These are phyloP conservation scores for Verticillium zaregamsianum DNA, from an alignment of 2,329 filamentous ascomycete species.

Conservation along the genomic window DNA sequence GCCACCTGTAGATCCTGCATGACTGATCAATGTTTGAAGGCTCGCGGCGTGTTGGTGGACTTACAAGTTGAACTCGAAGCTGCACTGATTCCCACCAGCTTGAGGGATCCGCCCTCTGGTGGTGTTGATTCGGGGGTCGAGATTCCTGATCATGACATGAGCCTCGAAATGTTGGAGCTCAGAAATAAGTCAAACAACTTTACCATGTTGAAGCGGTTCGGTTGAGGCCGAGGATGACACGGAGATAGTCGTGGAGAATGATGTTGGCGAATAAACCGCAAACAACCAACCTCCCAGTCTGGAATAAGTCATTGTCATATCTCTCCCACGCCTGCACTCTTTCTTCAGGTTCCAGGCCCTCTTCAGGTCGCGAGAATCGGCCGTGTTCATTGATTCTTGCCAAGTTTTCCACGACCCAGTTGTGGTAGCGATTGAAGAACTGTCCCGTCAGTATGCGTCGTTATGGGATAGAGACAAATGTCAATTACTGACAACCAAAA, in stretches of 20 bases:
- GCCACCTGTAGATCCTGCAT: constrained; percentile 24
- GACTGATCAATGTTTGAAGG: background rate
- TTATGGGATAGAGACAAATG: background rate
- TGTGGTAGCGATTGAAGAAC: constrained; percentile 37
- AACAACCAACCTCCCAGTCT: constrained; percentile 38
- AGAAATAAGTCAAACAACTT: background rate
- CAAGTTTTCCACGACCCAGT: constrained; percentile 13
- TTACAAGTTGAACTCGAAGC: constrained; percentile 26
- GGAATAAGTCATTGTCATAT: constrained; percentile 34
- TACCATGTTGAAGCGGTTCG: constrained; percentile 23
- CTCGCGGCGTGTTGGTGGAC: background rate
- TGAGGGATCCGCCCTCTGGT: constrained; percentile 20
- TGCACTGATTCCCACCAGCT: constrained; percentile 9
- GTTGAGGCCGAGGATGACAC: constrained; percentile 43
- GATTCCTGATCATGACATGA: background rate
- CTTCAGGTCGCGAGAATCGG: constrained; percentile 23
- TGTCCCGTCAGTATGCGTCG: background rate
- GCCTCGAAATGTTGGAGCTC: background rate
- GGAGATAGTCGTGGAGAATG: constrained; percentile 33
- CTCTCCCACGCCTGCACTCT: constrained; percentile 30
- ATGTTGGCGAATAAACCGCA: constrained; percentile 55
- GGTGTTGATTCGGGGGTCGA: constrained; percentile 45
- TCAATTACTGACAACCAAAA: constrained; percentile 36
- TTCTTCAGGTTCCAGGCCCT: background rate
- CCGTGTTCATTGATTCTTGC: constrained; percentile 35